phyloP scores from a whole-genome alignment of 768 basidiomycete genomes.

The Leccinum subgranulosum region DNA sequence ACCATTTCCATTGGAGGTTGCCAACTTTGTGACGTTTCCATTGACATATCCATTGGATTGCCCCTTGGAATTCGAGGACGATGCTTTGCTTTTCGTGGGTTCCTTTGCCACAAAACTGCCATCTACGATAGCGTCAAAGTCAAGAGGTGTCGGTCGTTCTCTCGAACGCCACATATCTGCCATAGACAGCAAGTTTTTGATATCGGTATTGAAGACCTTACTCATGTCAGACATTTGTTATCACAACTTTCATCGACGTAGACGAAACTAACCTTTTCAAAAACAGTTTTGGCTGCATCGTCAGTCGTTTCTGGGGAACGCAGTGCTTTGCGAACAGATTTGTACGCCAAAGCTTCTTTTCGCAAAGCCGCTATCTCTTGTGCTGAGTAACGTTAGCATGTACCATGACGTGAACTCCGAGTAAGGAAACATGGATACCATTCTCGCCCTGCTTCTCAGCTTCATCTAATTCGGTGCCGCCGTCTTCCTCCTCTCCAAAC shows the following conservation, averaged over 20 bases:
- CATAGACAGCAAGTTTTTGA: slow-evolving; percentile 88
- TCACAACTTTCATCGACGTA: background rate
- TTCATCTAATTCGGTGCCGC: slow-evolving; percentile 79
- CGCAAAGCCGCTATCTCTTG: slow-evolving; percentile 88
- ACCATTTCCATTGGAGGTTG: slow-evolving; percentile 11
- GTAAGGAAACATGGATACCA: slow-evolving; percentile 43
- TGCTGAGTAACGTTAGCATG: slow-evolving; percentile 42
- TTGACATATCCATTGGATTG: slow-evolving; percentile 28
- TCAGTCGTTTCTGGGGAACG: slow-evolving; percentile 37
- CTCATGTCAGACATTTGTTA: background rate
- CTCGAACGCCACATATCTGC: slow-evolving; percentile 95
- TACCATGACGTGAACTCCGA: background rate
- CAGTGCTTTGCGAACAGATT: slow-evolving; percentile 71
- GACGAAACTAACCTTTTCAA: slow-evolving; percentile 67
- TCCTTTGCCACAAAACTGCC: slow-evolving; percentile 52
- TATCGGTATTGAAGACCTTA: slow-evolving; percentile 87
- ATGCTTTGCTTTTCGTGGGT: slow-evolving; percentile 15
- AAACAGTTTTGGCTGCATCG: slow-evolving; percentile 66
- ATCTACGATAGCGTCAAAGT: slow-evolving; percentile 71
- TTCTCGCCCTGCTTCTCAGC: slow-evolving; percentile 94
- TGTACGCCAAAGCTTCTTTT: slow-evolving; percentile 87
- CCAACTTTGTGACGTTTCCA: slow-evolving; percentile 1
- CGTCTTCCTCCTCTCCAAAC: slow-evolving; percentile 91
- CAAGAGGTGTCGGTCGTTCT: slow-evolving; percentile 80
- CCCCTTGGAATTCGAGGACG: slow-evolving; percentile 17